Base-by-base conservation (phyloP, 768 basidiomycete genomes). In the Auriculariales sp. region DNA sequence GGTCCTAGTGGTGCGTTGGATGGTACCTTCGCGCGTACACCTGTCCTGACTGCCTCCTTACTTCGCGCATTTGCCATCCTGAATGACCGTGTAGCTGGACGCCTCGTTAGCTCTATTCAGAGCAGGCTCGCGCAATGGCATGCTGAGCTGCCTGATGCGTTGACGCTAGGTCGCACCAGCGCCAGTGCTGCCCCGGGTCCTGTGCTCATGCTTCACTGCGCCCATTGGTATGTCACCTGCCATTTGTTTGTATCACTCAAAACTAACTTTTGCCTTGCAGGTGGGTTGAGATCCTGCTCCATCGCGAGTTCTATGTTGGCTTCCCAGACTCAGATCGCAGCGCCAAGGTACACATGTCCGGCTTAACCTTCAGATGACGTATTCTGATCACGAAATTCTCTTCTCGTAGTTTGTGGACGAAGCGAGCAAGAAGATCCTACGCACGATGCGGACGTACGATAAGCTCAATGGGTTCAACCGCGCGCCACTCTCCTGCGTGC, bases 141-240 rank as follows among this genome's bases (percentile, higher is more conserved):
- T 25, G 39, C 39, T 5, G 39, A 44, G 22, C 22, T 44, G 15
- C 39, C 39, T 4, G 39, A 44, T 14, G 19, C 39, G 39, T 5
- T 44, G 19, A 19, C 22, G 15, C 19, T 11, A 12, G 22, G 28
- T 53, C 70, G 3, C 64, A 70, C 3, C 74, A 77, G 53, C 65
- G 77, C 29, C 70, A 75, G 46, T 66, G 71, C 68, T 7, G 68
- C 74, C 7, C 71, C 71, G 0, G 75, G 76, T 0, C 77, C 78
- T 51, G 65, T 72, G 27, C 61, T 79, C 27, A 74, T 74, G 69
- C 64, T 79, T 51, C 76, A 80, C 53, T 62, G 73, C 27, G 65
- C 71, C 9, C 78, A 75, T 57, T 74, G 75, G 69, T 79, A 76
- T 73, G 61, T 73, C 15, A 71, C 73, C n/a, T n/a, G n/a, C n/a